Base-by-base conservation (phyloP, 129 eudicot species). In the Solidago caesia region DNA sequence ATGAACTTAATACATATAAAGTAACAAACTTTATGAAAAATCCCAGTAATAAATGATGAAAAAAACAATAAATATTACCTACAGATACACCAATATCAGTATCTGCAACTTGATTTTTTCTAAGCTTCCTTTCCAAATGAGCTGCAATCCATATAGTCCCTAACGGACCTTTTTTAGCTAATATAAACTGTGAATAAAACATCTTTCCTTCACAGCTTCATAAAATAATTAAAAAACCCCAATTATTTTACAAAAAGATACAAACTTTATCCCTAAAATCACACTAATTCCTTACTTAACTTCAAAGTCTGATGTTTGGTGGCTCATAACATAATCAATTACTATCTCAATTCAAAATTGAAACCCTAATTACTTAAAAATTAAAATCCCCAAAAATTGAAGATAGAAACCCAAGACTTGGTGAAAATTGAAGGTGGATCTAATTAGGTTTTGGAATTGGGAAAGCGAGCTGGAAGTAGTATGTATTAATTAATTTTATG, bases 61-160 rank as follows among this genome's bases (percentile, higher is more conserved):
- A 33, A 33, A 33, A 33, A 33, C 39, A 33, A 33, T 33, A 33
- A 33, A 64, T 73, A 87, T 74, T 62, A 93, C 98, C 98, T 68
- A 93, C 98, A 46, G 98, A 90, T 51, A 86, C 85, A 47, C 97
- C 97, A 64, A 93, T 90, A 86, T 93, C 97, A 55, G 98, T 93
- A 77, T 90, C 97, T 73, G 97, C 97, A 71, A 90, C 97, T 81
- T 93, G 98, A 76, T 90, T 90, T 81, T 93, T 93, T 42, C 98
- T 87, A 58, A 93, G 96, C 83, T 93, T 93, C 15, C 97, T 84
- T 83, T 93, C 97, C 84, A 93, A 84, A 80, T 93, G 98, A 0
- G 98, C 98, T 5, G 98, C 98, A 42, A 90, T 90, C 98, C 98
- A 93, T 76, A 93, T 90, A 12, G 97, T 90, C 27, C 98, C 98